phyloP scores from a whole-genome alignment of 306 rosid species.

The Rubus idaeus region DNA sequence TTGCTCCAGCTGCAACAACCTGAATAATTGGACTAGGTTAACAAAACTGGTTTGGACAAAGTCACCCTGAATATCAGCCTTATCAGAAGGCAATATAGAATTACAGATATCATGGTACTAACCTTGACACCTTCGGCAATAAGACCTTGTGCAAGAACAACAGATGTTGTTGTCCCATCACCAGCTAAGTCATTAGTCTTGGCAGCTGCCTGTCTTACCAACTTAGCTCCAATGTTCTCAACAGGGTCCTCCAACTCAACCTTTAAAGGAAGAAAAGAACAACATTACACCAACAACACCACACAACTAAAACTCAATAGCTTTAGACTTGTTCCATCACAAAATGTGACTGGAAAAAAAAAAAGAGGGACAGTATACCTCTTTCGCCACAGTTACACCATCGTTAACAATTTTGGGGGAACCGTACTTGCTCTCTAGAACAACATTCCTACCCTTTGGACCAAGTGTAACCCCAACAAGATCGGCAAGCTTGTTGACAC shows the following conservation, averaged over 20 bases:
- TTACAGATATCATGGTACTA: neutral
- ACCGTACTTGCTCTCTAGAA: conserved; percentile 95
- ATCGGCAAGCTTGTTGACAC: conserved; percentile 99
- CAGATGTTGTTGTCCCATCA: conserved; percentile 98
- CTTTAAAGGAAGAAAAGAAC: conserved; percentile 26
- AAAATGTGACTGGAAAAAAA: neutral
- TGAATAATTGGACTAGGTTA: conserved; percentile 26
- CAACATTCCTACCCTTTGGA: conserved; percentile 98
- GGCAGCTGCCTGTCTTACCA: conserved; percentile 98
- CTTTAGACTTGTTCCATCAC: neutral
- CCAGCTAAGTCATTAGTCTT: conserved; percentile 99
- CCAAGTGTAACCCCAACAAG: conserved; percentile 99
- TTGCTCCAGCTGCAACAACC: conserved; percentile 99
- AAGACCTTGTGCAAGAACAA: conserved; percentile 98
- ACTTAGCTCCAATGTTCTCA: conserved; percentile 97
- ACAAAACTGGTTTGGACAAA: neutral
- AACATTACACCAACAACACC: too few relatives aligned
- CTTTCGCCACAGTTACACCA: conserved; percentile 97
- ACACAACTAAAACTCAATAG: neutral
- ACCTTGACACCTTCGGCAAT: conserved; percentile 98
- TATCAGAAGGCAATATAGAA: neutral
- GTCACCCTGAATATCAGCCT: neutral
- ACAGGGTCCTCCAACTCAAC: conserved; percentile 99
- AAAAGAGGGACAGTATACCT: conserved; percentile 42
- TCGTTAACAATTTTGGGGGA: conserved; percentile 97